Conservation (phyloP, 192 early-diverging fungal genomes). For the Phlyctochytrium planicorne region DNA sequence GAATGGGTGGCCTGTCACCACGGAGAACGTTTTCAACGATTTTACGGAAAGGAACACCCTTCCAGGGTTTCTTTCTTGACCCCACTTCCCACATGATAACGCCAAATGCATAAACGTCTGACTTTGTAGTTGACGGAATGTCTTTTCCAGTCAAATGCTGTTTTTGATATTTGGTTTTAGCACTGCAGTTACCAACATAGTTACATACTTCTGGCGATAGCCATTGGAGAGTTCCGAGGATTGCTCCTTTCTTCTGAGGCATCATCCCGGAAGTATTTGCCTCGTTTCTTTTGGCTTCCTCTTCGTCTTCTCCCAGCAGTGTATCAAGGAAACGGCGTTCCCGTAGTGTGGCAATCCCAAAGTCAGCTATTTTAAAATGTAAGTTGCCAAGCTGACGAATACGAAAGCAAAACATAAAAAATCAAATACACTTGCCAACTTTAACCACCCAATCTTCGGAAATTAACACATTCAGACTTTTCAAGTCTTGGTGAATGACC, state of each 20-base stretch:
- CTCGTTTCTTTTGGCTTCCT: background rate
- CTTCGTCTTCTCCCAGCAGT: background rate
- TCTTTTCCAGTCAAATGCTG: too few species aligned
- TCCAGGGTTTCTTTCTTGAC: background rate
- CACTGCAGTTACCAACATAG: too few species aligned
- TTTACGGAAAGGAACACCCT: background rate
- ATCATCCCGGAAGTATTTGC: too few species aligned
- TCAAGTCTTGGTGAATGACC: conserved; percentile 3
- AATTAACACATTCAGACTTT: conserved; percentile 4
- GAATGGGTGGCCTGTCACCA: background rate
- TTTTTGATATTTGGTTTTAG: too few species aligned
- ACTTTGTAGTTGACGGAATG: background rate
- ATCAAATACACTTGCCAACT: too few species aligned
- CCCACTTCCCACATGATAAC: conserved; percentile 3
- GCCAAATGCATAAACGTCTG: conserved; percentile 3
- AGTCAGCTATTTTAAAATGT: too few species aligned
- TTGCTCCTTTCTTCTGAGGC: background rate
- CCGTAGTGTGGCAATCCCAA: background rate
- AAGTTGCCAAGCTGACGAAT: too few species aligned
- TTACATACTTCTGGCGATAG: too few species aligned
- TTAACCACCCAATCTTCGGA: conserved; percentile 1
- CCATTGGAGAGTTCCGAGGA: background rate
- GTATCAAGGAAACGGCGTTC: too few species aligned
- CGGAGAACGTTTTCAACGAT: background rate
- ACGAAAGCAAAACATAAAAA: too few species aligned